These are phyloP conservation scores for Sophora flavescens DNA, from an alignment of 306 rosid species.

Conservation along the genomic window DNA sequence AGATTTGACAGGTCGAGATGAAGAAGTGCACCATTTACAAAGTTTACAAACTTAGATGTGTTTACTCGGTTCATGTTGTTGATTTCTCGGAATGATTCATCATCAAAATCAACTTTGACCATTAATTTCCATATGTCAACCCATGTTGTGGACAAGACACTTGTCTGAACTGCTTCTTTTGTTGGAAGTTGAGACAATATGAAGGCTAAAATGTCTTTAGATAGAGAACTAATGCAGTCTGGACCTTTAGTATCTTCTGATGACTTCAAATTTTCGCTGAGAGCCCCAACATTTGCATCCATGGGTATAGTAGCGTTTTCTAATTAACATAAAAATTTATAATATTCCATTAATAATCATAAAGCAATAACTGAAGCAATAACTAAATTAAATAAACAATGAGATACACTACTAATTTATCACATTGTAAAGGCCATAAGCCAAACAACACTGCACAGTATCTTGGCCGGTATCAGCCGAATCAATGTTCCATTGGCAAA, in stretches of 20 bases:
- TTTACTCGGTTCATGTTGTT: too few relatives aligned
- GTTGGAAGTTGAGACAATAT: not conserved
- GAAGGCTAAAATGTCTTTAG: not conserved
- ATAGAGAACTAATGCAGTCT: not conserved
- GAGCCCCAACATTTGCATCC: too few relatives aligned
- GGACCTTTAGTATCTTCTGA: not conserved
- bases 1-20: not conserved
- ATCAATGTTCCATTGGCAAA: too few relatives aligned
- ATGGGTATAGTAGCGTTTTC: too few relatives aligned
- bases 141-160: not conserved
- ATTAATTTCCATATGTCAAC: not conserved
- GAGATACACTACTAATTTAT: too few relatives aligned
- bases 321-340: too few relatives aligned
- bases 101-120: not conserved
- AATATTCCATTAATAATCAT: too few relatives aligned
- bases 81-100: not conserved
- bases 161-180: not conserved
- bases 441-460: too few relatives aligned
- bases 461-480: too few relatives aligned
- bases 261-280: not conserved
- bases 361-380: too few relatives aligned
- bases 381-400: too few relatives aligned
- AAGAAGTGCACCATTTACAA: not conserved
- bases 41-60: not conserved
- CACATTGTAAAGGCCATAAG: too few relatives aligned